Evolutionary conservation across 345 rosid species (phyloP).

Genomic region (Reutealis trisperma): DNA sequence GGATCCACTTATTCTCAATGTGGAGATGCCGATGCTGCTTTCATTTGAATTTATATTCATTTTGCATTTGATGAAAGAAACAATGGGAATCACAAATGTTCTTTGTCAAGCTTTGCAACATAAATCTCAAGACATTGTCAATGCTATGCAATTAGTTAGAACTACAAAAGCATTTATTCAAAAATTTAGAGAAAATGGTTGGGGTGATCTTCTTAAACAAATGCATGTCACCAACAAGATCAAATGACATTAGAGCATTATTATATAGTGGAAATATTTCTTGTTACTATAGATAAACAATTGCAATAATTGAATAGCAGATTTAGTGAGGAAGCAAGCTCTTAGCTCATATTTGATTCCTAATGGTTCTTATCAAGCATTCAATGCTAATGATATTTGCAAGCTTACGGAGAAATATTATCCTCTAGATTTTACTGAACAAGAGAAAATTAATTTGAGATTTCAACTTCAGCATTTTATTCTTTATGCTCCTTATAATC

Average conservation of each 20-base stretch:
- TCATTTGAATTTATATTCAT: conserved; percentile 19
- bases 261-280: neutral
- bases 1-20: conserved; percentile 8
- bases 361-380: neutral
- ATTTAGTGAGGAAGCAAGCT: neutral
- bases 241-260: neutral
- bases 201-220: neutral
- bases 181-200: conserved; percentile 9
- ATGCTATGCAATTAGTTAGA: neutral
- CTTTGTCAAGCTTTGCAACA: conserved; percentile 10
- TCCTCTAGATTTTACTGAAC: neutral
- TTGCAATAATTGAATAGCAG: conserved; percentile 8
- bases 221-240: neutral
- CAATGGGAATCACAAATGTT: neutral
- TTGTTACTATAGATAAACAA: neutral
- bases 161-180: neutral
- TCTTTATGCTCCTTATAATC: neutral
- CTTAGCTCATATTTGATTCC: neutral
- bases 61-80: conserved; percentile 2
- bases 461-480: neutral
- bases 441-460: neutral
- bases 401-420: neutral
- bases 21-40: conserved; percentile 2
- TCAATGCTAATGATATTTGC: conserved; percentile 6
- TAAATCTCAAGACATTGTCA: conserved; percentile 6